Base-by-base conservation (phyloP, 495 filamentous ascomycete genomes). In the Usnea hakonensis region DNA sequence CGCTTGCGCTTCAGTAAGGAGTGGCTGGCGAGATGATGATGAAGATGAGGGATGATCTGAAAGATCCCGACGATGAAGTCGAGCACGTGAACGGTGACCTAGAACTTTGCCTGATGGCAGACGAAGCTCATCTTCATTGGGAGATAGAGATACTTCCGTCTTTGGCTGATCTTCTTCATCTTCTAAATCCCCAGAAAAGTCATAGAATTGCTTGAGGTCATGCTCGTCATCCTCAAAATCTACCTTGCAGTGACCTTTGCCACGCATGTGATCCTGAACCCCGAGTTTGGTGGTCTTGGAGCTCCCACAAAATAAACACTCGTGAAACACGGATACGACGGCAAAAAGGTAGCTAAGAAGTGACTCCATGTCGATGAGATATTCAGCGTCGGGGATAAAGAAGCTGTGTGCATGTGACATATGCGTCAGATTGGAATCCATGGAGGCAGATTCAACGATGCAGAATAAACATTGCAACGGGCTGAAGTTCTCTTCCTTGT, bases 291-390 rank as follows among this genome's bases (percentile, higher is more conserved):
- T 69, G 37, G 41, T 61, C 57, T 69, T 65, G 55, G 36, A 36
- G 44, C 46, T 59, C 4, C 68, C 68, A 64, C 73, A 75, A n/a
- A 57, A 71, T 23, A 75, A 56, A 48, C 73, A 75, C 57, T 75
- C 71, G 60, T 65, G 62, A 54, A 72, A 73, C 14, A 46, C 58
- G 28, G 66, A 69, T 3, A 75, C 67, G 23, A 75, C 54, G 28
- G 67, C 60, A 58, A 64, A 67, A 10, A 75, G 65, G 54, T 73
- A 74, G 32, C 63, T 26, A 48, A 74, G 56, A 32, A 75, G 53
- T 11, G 71, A 67, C 28, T 68, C 65, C 14, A 65, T 55, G 54
- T 74, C 71, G 48, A 72, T 62, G 8, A 75, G 68, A 46, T 64
- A 55, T 14, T 68, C 64, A 6, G 55, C 35, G 23, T 68, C 53